Conservation (phyloP, 1,284 basidiomycete genomes). For the Trichosporon ovoides region DNA sequence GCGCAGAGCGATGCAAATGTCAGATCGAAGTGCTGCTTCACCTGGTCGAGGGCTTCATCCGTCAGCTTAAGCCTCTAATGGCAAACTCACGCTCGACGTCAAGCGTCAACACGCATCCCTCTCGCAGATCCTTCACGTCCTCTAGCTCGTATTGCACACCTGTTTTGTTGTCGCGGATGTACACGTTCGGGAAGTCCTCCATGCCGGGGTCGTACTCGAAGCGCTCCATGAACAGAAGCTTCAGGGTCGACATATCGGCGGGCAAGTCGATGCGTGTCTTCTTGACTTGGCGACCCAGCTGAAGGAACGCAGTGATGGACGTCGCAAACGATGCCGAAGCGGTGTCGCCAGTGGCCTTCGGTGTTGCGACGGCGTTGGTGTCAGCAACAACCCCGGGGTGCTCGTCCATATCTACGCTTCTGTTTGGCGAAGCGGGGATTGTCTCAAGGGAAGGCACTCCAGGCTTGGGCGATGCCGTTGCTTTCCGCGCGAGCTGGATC, state of each 20-base stretch:
- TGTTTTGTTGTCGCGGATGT: constrained; percentile 82
- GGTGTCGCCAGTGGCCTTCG: not conserved
- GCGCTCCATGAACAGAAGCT: constrained; percentile 82
- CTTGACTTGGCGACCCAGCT: constrained; percentile 87
- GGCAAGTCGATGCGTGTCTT: constrained; percentile 70
- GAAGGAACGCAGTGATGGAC: constrained; percentile 67
- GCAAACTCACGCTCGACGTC: constrained; percentile 91
- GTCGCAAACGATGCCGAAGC: not conserved
- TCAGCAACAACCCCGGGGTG: not conserved
- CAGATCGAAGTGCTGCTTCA: constrained; percentile 93
- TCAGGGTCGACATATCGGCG: constrained; percentile 46
- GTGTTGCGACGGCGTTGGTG: too few species aligned
- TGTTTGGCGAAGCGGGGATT: not conserved
- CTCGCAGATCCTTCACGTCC: constrained; percentile 86
- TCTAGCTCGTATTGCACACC: constrained; percentile 95
- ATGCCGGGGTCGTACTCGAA: constrained; percentile 90
- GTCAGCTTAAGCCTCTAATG: not conserved
- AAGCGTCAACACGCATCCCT: constrained; percentile 78
- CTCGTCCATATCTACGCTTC: not conserved
- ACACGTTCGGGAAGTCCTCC: constrained; percentile 93
- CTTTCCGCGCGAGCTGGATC: not conserved
- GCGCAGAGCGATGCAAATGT: constrained; percentile 80
- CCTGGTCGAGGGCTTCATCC: constrained; percentile 83
- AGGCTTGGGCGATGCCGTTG: not conserved
- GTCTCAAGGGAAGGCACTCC: not conserved